Evolutionary conservation across 208 protist genomes (phyloP).

Genomic region (Angomonas deanei): DNA sequence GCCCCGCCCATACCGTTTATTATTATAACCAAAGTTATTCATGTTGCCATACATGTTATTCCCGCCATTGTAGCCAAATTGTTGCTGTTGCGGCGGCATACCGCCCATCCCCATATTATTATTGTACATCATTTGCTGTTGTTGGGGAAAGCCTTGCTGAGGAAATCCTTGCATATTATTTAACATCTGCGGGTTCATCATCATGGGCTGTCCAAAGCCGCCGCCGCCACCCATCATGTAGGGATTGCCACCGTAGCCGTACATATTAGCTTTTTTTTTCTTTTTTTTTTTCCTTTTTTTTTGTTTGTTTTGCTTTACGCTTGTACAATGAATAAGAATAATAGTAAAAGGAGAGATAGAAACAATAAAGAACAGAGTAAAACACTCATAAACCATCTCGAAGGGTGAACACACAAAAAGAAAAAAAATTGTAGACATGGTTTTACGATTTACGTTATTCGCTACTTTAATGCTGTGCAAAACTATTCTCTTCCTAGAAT

Average conservation of each 20-base stretch:
- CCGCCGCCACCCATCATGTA: too few species aligned
- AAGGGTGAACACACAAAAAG: too few species aligned
- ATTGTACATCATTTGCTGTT: not conserved
- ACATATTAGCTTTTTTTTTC: conserved; percentile 3
- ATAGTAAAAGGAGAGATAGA: conserved; percentile 5
- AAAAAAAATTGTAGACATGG: too few species aligned
- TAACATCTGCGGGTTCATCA: too few species aligned
- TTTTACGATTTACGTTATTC: too few species aligned
- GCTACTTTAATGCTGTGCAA: not conserved
- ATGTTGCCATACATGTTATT: not conserved
- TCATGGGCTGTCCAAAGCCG: too few species aligned
- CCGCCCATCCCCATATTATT: not conserved
- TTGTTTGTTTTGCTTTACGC: not conserved
- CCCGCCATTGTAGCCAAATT: conserved; percentile 1
- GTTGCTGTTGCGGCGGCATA: not conserved
- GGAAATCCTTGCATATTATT: too few species aligned
- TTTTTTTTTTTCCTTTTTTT: conserved; percentile 2
- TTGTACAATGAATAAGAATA: not conserved
- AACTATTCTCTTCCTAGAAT: not conserved
- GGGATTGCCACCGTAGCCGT: too few species aligned
- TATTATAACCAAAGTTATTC: not conserved
- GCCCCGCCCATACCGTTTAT: too few species aligned
- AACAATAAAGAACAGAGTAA: not conserved
- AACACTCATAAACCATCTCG: not conserved
- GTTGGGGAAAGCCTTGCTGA: too few species aligned